Percentiles rank a stretch among this genome's conserved stretches.
These are phyloP conservation scores for Chalaropsis ovoidea DNA, from an alignment of 2,329 filamentous ascomycete species.

Conservation along the genomic window DNA sequence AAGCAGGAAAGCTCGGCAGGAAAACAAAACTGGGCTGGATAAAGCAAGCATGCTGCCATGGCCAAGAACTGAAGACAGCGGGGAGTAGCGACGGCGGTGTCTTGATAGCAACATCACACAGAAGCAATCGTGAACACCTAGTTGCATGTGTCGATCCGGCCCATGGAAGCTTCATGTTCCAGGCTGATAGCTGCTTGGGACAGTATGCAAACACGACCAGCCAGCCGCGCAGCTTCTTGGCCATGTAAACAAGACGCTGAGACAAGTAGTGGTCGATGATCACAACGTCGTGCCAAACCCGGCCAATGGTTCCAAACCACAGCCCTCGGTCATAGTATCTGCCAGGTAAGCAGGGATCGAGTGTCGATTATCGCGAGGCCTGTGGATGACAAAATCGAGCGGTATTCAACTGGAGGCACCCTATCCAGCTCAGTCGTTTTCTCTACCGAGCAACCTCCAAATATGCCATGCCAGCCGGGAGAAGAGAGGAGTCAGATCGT, in stretches of 20 bases:
- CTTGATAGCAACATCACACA: not conserved
- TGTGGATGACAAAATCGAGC: not conserved
- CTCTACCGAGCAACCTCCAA: not conserved
- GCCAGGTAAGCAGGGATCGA: not conserved
- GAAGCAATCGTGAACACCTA: not conserved
- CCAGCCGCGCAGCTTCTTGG: not conserved
- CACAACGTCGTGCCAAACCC: not conserved
- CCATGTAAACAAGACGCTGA: not conserved
- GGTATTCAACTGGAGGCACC: not conserved
- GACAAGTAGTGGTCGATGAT: not conserved
- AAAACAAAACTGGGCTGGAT: conserved; percentile 1
- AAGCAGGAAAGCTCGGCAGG: not conserved
- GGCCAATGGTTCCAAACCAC: not conserved
- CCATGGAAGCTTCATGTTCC: not conserved
- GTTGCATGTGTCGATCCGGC: not conserved
- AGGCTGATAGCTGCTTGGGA: not conserved
- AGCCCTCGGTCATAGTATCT: not conserved
- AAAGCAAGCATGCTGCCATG: not conserved
- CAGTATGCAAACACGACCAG: not conserved
- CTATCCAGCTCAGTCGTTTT: conserved; percentile 5
- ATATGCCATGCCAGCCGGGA: conserved; percentile 3
- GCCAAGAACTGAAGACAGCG: not conserved
- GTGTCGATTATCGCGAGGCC: not conserved
- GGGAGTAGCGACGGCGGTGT: not conserved
- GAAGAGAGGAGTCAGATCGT: not conserved